These are phyloP conservation scores for Sanghuangporus weigelae DNA, from an alignment of 1,284 basidiomycete species.

Conservation along the genomic window DNA sequence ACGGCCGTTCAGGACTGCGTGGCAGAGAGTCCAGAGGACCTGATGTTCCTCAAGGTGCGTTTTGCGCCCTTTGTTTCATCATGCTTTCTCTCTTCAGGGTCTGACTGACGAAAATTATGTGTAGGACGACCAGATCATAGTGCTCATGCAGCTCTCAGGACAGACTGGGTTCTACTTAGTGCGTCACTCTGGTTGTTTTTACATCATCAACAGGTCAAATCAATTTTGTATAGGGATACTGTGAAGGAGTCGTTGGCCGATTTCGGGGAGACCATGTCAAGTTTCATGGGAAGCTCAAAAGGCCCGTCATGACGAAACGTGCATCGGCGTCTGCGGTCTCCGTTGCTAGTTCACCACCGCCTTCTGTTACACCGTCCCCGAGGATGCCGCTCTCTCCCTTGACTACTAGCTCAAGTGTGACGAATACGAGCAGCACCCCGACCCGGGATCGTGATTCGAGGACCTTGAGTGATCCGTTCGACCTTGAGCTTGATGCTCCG, in stretches of 20 bases:
- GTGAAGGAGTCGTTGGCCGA: conserved; percentile 87
- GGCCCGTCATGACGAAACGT: conserved; percentile 72
- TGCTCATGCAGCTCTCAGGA: conserved; percentile 69
- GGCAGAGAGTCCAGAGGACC: conserved; percentile 69
- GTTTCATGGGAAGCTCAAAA: conserved; percentile 76
- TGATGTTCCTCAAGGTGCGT: conserved; percentile 83
- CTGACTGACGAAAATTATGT: background rate
- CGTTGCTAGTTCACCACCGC: conserved; percentile 19
- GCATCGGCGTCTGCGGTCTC: conserved; percentile 27
- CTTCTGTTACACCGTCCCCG: conserved; percentile 12
- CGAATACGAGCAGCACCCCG: background rate
- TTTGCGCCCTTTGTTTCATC: background rate
- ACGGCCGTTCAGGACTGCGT: conserved; percentile 71
- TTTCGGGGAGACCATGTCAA: conserved; percentile 67
- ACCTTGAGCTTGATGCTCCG: conserved; percentile 12
- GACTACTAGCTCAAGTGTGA: background rate
- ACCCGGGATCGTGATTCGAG: conserved; percentile 3
- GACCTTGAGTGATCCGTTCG: conserved; percentile 13
- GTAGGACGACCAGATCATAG: conserved; percentile 75
- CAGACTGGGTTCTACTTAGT: conserved; percentile 57
- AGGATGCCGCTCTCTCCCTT: background rate
- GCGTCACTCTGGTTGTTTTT: conserved; percentile 25
- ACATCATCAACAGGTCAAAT: background rate
- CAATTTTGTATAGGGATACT: conserved; percentile 56
- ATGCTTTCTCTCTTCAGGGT: background rate